phyloP scores from a whole-genome alignment of 1,139 yeast species.

The Diutina mesorugosa region DNA sequence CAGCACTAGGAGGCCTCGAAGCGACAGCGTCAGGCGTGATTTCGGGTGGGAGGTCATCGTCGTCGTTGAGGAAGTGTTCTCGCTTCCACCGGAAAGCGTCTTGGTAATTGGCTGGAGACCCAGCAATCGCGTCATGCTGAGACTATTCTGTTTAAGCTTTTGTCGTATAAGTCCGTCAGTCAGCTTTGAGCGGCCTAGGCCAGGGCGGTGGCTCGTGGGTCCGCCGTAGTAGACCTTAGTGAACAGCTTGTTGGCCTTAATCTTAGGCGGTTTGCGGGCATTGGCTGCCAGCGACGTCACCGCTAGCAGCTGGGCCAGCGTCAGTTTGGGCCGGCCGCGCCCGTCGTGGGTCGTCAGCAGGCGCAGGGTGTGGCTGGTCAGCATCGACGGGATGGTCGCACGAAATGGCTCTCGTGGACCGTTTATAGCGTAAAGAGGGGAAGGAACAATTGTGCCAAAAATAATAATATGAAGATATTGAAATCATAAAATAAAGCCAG shows the following conservation, averaged over 20 bases:
- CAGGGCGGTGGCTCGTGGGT: background rate
- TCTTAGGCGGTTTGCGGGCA: background rate
- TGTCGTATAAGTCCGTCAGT: background rate
- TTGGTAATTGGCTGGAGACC: background rate
- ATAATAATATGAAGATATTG: too few relatives aligned
- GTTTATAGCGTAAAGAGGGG: too few relatives aligned
- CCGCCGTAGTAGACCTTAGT: background rate
- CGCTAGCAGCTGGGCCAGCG: background rate
- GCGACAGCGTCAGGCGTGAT: background rate
- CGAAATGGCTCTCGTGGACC: background rate
- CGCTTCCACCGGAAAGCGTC: background rate
- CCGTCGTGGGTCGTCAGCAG: background rate
- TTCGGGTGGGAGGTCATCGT: background rate
- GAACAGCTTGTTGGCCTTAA: background rate
- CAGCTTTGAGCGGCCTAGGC: background rate
- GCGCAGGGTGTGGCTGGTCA: background rate
- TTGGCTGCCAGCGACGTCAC: background rate
- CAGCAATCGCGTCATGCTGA: background rate
- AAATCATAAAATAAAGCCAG: too few relatives aligned
- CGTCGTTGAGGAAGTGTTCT: background rate
- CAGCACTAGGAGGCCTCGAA: background rate
- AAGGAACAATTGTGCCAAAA: too few relatives aligned
- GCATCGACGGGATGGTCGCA: background rate
- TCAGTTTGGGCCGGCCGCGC: background rate
- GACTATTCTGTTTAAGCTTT: background rate